Percentiles rank a stretch among this genome's conserved stretches.
phyloP scores from a whole-genome alignment of 148 eudicot genomes.

The Euryodendron excelsum region DNA sequence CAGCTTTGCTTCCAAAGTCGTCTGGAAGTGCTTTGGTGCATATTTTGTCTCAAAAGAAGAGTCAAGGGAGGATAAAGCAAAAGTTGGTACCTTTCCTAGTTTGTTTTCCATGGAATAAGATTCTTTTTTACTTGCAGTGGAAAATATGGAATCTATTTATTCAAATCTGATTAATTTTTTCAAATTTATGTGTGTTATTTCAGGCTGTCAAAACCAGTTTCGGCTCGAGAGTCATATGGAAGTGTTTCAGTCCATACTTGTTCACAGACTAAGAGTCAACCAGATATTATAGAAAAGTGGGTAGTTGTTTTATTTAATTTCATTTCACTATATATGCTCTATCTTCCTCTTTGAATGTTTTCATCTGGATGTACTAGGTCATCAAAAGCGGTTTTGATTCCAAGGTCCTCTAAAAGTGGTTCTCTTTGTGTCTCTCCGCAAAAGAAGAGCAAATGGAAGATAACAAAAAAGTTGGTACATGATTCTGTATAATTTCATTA shows the following conservation, averaged over 20 bases:
- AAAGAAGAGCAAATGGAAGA: constrained; percentile 55
- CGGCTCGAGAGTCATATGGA: constrained; percentile 7
- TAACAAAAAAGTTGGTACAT: constrained; percentile 77
- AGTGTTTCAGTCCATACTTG: constrained; percentile 22
- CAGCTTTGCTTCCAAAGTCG: constrained; percentile 17
- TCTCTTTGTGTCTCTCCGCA: constrained; percentile 30
- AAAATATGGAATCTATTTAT: background rate
- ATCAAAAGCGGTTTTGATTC: constrained; percentile 30
- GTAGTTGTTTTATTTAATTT: constrained; percentile 15
- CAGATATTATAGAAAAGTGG: constrained; percentile 20
- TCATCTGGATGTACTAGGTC: constrained; percentile 34
- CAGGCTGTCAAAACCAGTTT: constrained; percentile 25
- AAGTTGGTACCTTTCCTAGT: constrained; percentile 32
- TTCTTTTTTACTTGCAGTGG: background rate
- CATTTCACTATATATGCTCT: background rate
- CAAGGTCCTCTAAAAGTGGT: constrained; percentile 39
- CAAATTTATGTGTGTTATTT: constrained; percentile 6
- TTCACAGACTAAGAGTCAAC: constrained; percentile 18
- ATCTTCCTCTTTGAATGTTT: background rate
- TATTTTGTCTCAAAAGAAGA: constrained; percentile 15
- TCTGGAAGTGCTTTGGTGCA: constrained; percentile 21
- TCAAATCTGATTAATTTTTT: background rate
- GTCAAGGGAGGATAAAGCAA: constrained; percentile 23
- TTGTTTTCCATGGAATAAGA: background rate
- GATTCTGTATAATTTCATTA: background rate